Evolutionary conservation across 108 stramenopile genomes (phyloP).

Genomic region (Nitzschia sp.): DNA sequence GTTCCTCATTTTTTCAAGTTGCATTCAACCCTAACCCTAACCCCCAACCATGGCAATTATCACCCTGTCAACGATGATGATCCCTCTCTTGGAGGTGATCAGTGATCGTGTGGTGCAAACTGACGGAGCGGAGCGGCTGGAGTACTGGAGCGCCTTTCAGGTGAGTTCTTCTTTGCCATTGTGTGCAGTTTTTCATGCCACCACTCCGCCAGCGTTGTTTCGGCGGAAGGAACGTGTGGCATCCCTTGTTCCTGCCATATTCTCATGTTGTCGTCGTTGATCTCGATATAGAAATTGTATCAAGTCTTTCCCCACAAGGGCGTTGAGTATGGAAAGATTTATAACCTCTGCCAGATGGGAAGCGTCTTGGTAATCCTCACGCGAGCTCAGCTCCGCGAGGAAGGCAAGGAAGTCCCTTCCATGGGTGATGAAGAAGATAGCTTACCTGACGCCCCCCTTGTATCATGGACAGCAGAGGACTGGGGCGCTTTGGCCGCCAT

Average conservation of each 20-base stretch:
- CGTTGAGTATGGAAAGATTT: background rate
- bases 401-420: background rate
- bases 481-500: constrained; percentile 13
- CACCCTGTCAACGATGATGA: background rate
- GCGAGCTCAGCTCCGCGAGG: background rate
- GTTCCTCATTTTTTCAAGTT: background rate
- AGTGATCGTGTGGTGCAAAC: constrained; percentile 3
- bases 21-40: constrained; percentile 3
- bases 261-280: background rate
- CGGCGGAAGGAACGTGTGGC: background rate
- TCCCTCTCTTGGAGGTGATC: background rate
- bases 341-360: background rate
- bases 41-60: background rate
- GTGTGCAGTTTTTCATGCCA: too few relatives aligned
- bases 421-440: background rate
- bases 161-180: background rate
- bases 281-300: background rate
- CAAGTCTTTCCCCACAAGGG: constrained; percentile 11
- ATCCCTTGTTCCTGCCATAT: background rate
- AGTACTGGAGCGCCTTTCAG: constrained; percentile 6
- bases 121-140: constrained; percentile 1
- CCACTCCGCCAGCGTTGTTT: too few relatives aligned
- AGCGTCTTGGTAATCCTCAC: background rate
- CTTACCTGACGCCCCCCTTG: background rate
- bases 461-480: constrained; percentile 12